Evolutionary conservation across 495 filamentous ascomycete genomes (phyloP).

Genomic region (Penicillium pancosmium): DNA sequence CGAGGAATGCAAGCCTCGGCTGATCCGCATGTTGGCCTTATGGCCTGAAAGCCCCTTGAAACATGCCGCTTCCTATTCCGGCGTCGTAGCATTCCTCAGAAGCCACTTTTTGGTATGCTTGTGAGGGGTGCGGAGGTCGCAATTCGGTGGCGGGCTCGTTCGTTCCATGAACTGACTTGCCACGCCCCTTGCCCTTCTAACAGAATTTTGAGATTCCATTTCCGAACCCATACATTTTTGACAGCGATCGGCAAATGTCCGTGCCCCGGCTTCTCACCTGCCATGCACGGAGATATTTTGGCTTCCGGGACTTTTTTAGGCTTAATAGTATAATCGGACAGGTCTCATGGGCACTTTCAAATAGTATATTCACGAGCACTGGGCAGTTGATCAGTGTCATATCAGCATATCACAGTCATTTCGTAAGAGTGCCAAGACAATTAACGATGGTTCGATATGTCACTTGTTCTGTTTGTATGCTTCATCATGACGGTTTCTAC

Average conservation of each 20-base stretch:
- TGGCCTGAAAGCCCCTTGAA: background rate
- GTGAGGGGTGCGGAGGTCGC: background rate
- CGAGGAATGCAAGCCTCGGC: too few relatives aligned
- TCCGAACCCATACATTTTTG: slow-evolving; percentile 8
- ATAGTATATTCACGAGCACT: too few relatives aligned
- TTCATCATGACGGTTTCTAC: too few relatives aligned
- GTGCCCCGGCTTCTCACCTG: background rate
- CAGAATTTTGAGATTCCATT: background rate
- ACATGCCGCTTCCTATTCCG: slow-evolving; percentile 2
- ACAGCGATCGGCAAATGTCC: background rate
- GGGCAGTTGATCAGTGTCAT: too few relatives aligned
- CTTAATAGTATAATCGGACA: background rate
- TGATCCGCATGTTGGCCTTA: background rate
- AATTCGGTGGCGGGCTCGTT: background rate
- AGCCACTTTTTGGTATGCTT: background rate
- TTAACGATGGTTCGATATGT: too few relatives aligned
- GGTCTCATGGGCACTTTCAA: background rate
- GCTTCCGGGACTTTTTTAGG: slow-evolving; percentile 2
- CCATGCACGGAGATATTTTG: background rate
- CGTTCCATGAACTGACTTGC: background rate
- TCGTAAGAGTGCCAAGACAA: too few relatives aligned
- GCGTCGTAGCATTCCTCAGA: background rate
- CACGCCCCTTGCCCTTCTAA: background rate
- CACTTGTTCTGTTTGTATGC: too few relatives aligned
- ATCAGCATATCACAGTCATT: too few relatives aligned